Percentiles rank a stretch among this genome's conserved stretches.
Conservation (phyloP, 1,139 yeast species). For the Geotrichum cucujoidarum region DNA sequence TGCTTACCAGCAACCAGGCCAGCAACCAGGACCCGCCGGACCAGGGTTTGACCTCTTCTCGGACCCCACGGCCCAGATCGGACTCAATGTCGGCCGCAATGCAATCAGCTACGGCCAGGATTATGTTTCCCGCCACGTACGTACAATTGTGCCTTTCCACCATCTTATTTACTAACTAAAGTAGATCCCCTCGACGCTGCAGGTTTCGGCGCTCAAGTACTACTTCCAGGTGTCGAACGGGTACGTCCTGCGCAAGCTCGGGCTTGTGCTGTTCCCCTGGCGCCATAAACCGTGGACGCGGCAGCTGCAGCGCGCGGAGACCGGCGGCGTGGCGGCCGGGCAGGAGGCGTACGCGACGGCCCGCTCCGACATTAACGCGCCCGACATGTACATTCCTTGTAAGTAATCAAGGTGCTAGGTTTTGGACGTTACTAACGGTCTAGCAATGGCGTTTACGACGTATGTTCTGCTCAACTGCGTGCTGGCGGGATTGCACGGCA, state of each 20-base stretch:
- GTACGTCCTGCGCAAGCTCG: slow-evolving; percentile 71
- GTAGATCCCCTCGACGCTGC: slow-evolving; percentile 32
- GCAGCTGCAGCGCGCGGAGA: slow-evolving; percentile 36
- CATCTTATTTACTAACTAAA: slow-evolving; percentile 3
- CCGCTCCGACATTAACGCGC: slow-evolving; percentile 81
- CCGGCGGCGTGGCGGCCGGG: slow-evolving; percentile 35
- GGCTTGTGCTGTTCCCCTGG: slow-evolving; percentile 80
- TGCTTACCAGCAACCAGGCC: slow-evolving; percentile 18
- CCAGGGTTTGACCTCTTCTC: slow-evolving; percentile 47
- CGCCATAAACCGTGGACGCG: slow-evolving; percentile 60
- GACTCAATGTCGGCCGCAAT: slow-evolving; percentile 80
- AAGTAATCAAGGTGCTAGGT: no score
- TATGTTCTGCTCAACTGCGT: slow-evolving; percentile 82
- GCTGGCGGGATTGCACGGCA: slow-evolving; percentile 80
- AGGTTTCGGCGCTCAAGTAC: slow-evolving; percentile 55
- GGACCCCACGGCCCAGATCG: slow-evolving; percentile 81
- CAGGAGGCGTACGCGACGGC: slow-evolving; percentile 70
- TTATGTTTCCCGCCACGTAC: slow-evolving; percentile 64
- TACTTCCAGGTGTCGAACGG: slow-evolving; percentile 90
- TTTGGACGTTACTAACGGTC: background rate
- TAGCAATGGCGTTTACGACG: slow-evolving; percentile 80
- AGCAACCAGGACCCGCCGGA: slow-evolving; percentile 17
- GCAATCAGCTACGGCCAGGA: slow-evolving; percentile 70
- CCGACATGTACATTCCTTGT: slow-evolving; percentile 87
- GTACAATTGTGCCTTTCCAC: slow-evolving; percentile 28